Evolutionary conservation across 352 stramenopile genomes (phyloP).

Genomic region (Globisporangium canariense): DNA sequence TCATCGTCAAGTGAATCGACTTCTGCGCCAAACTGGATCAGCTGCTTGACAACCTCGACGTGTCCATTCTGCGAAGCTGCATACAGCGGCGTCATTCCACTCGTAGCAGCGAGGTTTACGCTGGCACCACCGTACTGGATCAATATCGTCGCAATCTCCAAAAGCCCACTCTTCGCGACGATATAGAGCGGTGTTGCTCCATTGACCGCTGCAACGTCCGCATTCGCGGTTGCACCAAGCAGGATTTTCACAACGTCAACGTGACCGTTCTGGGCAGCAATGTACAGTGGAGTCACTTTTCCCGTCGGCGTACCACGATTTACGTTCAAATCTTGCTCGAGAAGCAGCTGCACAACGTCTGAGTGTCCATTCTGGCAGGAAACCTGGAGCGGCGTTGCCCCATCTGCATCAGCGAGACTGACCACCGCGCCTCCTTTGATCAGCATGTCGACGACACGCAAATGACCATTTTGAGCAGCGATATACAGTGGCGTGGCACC

Average conservation of each 20-base stretch:
- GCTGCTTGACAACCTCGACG: not conserved
- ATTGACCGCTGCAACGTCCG: conserved; percentile 1
- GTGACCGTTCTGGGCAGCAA: conserved; percentile 6
- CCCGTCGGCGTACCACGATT: not conserved
- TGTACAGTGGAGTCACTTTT: conserved; percentile 4
- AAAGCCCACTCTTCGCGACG: not conserved
- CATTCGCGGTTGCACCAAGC: not conserved
- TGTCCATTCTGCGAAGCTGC: conserved; percentile 9
- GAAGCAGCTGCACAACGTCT: not conserved
- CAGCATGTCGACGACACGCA: not conserved
- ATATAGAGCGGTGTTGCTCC: conserved; percentile 4
- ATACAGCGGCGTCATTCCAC: conserved; percentile 7
- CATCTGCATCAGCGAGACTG: not conserved
- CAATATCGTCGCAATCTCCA: not conserved
- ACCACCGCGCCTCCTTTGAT: conserved; percentile 1
- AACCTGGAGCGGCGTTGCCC: conserved; percentile 8
- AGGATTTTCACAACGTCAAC: conserved; percentile 1
- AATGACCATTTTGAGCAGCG: conserved; percentile 1
- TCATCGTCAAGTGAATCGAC: not conserved
- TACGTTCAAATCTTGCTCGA: not conserved
- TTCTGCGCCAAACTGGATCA: conserved; percentile 2
- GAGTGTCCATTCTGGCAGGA: conserved; percentile 10
- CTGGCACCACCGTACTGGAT: not conserved
- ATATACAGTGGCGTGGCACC: conserved; percentile 9
- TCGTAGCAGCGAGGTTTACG: not conserved